Percentiles rank a stretch among this genome's conserved stretches.
Evolutionary conservation across 306 rosid genomes (phyloP).

Genomic region (Medicago arabica): DNA sequence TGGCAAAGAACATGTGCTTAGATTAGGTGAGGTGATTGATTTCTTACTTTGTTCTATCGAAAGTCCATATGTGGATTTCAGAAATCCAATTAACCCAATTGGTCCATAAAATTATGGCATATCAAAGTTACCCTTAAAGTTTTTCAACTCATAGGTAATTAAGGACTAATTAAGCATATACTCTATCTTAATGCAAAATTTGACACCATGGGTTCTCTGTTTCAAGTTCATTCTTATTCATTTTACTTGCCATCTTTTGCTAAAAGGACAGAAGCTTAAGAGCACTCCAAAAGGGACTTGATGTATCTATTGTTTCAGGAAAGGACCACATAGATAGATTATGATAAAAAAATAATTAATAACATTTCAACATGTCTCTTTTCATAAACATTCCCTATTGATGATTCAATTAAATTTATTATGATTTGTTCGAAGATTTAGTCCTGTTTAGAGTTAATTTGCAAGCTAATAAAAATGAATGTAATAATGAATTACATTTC

Average conservation of each 20-base stretch:
- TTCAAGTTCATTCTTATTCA: constrained; percentile 67
- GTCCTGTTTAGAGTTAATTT: too few relatives aligned
- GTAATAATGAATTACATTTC: too few relatives aligned
- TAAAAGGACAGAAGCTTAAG: constrained; percentile 43
- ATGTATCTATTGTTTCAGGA: neutral
- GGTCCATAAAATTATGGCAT: constrained; percentile 50
- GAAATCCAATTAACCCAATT: constrained; percentile 59
- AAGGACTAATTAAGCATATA: neutral
- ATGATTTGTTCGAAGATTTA: too few relatives aligned
- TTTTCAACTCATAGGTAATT: constrained; percentile 66
- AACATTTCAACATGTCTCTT: constrained; percentile 29
- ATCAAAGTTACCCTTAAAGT: constrained; percentile 60
- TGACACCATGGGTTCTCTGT: neutral
- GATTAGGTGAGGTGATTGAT: constrained; percentile 72
- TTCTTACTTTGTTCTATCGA: constrained; percentile 75
- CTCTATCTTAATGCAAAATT: neutral
- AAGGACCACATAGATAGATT: neutral
- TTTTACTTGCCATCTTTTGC: constrained; percentile 76
- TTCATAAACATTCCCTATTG: constrained; percentile 10
- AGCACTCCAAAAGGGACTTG: constrained; percentile 9
- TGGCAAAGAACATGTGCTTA: too few relatives aligned
- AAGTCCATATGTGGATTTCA: constrained; percentile 65
- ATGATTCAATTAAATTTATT: too few relatives aligned
- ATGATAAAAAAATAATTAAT: neutral
- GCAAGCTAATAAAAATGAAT: too few relatives aligned